Evolutionary conservation across 805 yeast genomes (phyloP).

Genomic region (Metschnikowia corniflorae): DNA sequence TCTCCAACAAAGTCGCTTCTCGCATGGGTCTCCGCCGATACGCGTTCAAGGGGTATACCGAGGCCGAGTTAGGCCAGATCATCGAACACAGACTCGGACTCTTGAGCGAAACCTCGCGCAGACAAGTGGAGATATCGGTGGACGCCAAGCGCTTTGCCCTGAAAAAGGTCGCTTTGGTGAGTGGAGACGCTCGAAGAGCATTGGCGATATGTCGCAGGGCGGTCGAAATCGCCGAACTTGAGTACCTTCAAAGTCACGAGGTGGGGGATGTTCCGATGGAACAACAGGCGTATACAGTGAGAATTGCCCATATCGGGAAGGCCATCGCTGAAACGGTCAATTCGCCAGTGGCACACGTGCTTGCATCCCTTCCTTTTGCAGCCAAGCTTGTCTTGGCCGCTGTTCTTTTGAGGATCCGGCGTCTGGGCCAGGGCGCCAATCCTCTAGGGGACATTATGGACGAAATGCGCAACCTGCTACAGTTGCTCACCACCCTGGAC

Average conservation of each 20-base stretch:
- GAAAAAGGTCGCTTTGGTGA: conserved; percentile 90
- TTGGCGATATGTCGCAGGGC: conserved; percentile 85
- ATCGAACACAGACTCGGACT: conserved; percentile 64
- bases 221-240: conserved; percentile 77
- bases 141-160: conserved; percentile 92
- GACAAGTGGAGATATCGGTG: conserved; percentile 46
- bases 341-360: conserved; percentile 63
- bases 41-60: conserved; percentile 85
- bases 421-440: conserved; percentile 69
- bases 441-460: conserved; percentile 74
- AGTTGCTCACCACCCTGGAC: conserved; percentile 36
- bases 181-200: conserved; percentile 96
- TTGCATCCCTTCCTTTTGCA: conserved; percentile 59
- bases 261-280: conserved; percentile 14
- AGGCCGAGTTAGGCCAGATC: conserved; percentile 70
- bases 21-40: conserved; percentile 85
- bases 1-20: conserved; percentile 86
- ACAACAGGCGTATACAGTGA: conserved; percentile 50
- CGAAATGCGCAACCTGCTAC: conserved; percentile 56
- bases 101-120: conserved; percentile 31
- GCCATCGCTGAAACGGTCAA: conserved; percentile 78
- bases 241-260: conserved; percentile 37
- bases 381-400: conserved; percentile 73
- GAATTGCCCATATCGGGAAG: conserved; percentile 67
- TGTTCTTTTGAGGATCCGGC: conserved; percentile 56